phyloP scores from a whole-genome alignment of 176 grass and related monocot species.

The Phoenix roebelenii region DNA sequence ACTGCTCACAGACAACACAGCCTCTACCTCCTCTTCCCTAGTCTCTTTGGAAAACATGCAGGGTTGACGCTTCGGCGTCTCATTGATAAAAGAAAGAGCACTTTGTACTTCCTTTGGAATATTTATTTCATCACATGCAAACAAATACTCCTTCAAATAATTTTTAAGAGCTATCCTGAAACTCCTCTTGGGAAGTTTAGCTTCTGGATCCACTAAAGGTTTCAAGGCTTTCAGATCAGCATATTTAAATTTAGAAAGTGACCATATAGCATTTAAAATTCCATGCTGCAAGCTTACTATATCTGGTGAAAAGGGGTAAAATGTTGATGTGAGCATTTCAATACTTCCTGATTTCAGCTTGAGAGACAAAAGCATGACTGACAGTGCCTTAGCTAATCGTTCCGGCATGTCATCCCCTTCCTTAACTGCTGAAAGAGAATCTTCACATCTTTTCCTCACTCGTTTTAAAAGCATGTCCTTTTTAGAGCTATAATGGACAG shows the following conservation, averaged over 20 bases:
- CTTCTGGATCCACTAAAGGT: conserved; percentile 22
- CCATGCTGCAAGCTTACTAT: conserved; percentile 17
- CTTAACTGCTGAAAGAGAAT: conserved; percentile 3
- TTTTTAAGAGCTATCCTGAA: conserved; percentile 29
- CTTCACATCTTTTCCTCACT: conserved; percentile 7
- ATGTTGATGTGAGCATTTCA: conserved; percentile 17
- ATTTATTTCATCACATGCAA: conserved; percentile 31
- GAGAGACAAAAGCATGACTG: conserved; percentile 25
- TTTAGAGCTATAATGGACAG: not conserved
- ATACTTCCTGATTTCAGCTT: conserved; percentile 21
- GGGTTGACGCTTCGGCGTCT: not conserved
- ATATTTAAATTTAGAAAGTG: conserved; percentile 8
- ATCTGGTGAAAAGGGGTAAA: conserved; percentile 23
- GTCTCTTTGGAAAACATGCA: conserved; percentile 19
- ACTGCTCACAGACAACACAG: conserved; percentile 30
- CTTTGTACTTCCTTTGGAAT: conserved; percentile 7
- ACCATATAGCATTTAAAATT: conserved; percentile 27
- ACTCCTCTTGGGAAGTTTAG: conserved; percentile 5
- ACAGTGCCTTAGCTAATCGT: conserved; percentile 24
- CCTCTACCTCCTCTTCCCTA: conserved; percentile 29
- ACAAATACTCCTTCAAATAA: conserved; percentile 32
- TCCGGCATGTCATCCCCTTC: conserved; percentile 23
- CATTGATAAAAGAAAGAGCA: conserved; percentile 33
- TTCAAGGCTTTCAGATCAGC: conserved; percentile 24
- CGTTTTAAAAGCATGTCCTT: conserved; percentile 10